phyloP scores from a whole-genome alignment of 1,284 basidiomycete genomes.

The Naganishia cerealis region DNA sequence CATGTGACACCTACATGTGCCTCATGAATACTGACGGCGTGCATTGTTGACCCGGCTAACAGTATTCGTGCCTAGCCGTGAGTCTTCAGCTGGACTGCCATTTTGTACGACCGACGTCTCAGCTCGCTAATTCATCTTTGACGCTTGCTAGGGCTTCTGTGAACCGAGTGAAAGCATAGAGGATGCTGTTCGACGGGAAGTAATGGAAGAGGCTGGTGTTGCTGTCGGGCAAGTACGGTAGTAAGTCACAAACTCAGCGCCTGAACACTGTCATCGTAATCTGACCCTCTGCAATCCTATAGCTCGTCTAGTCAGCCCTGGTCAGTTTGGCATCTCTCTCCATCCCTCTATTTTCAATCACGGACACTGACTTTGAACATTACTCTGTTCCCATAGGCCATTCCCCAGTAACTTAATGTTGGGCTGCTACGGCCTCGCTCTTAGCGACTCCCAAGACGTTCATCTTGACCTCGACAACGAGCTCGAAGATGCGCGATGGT shows the following conservation, averaged over 20 bases:
- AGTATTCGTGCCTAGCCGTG: conserved; percentile 78
- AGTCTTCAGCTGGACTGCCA: conserved; percentile 61
- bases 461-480: conserved; percentile 91
- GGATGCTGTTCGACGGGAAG: conserved; percentile 87
- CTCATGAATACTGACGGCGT: not conserved
- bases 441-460: conserved; percentile 72
- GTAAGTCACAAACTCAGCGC: conserved; percentile 55
- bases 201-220: conserved; percentile 92
- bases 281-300: not conserved
- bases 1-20: not conserved
- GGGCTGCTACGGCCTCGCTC: conserved; percentile 72
- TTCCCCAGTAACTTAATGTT: conserved; percentile 88
- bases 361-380: conserved; percentile 41
- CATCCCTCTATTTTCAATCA: conserved; percentile 10
- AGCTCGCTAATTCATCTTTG: conserved; percentile 68
- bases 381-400: conserved; percentile 56
- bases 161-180: conserved; percentile 89
- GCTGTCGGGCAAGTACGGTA: conserved; percentile 80
- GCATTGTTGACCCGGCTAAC: conserved; percentile 44
- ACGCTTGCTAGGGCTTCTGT: conserved; percentile 64
- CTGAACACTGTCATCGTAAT: not conserved
- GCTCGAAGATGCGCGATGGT: conserved; percentile 90
- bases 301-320: conserved; percentile 54
- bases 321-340: conserved; percentile 12
- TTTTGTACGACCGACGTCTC: conserved; percentile 54